Evolutionary conservation across 2,329 filamentous ascomycete genomes (phyloP), one percentile per base, ranked within the genome.

Genomic region (Huntiella moniliformis): DNA sequence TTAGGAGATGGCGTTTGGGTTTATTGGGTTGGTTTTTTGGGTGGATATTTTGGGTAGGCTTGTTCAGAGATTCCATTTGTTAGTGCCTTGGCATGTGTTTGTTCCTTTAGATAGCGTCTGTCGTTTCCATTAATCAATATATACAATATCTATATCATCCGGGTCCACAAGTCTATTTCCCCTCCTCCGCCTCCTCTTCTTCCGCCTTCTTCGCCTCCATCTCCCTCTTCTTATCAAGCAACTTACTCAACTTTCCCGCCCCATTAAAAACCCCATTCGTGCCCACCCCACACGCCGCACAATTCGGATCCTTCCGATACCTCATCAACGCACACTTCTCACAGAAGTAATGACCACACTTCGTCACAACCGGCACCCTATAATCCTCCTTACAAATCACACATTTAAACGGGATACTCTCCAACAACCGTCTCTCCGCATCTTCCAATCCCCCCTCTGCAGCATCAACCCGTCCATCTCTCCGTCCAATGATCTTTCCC

Each of bases 271-370:
- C 83, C 1, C 91, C 91, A 28, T 80, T 79, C 0, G 87, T 96
- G 4, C 85, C 82, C 1, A 78, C 69, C 1, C 84, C 82, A 59
- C 91, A 96, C 3, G 81, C 82, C 2, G 83, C 84, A 60, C 91
- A 96, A 2, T 74, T 76, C 3, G 87, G 87, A 54, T 87, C 84
- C 57, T 84, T 91, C 51, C 82, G 71, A 58, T 95, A 96, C 52
- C 87, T 66, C 58, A 82, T 77, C 54, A 96, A 65, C 18, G 91
- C 91, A 60, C 91, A 98, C 1, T 72, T 68, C 60, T 95, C 82
- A 58, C 91, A 98, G 57, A 96, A 96, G 60, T 96, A 96, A 60
- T 98, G 91, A 0, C 85, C 82, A 54, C 91, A 98, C 53, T 85
- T 81, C 10, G 91, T 96, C 17, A 88, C 66, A 10, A 96, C 73